Evolutionary conservation across 2,329 filamentous ascomycete genomes (phyloP).

Genomic region (Mycosphaerella arachidis): DNA sequence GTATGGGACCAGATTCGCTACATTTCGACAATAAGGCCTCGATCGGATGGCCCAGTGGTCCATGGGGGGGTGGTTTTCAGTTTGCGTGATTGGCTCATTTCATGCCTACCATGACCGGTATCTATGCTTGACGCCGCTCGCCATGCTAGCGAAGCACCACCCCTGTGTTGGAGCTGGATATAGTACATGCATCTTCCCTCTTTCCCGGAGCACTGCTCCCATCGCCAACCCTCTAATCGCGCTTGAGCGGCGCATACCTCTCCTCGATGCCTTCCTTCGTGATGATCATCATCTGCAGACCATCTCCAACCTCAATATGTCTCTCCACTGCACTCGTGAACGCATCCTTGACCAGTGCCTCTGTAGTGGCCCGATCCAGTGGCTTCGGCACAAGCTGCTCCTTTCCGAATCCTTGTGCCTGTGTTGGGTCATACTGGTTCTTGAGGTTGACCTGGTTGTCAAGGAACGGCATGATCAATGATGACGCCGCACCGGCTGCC

Average conservation of each 20-base stretch:
- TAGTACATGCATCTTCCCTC: constrained; percentile 9
- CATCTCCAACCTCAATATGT: constrained; percentile 98
- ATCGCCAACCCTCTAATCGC: constrained; percentile 55
- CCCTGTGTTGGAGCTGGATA: constrained; percentile 4
- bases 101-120: neutral
- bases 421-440: constrained; percentile 91
- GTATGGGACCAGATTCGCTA: no score
- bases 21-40: no score
- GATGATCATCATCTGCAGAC: constrained; percentile 90
- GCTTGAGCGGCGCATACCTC: constrained; percentile 78
- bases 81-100: neutral
- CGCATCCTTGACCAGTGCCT: constrained; percentile 89
- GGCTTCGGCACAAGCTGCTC: constrained; percentile 65
- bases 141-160: constrained; percentile 12
- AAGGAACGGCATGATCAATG: constrained; percentile 97
- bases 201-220: neutral
- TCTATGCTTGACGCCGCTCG: constrained; percentile 7
- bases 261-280: constrained; percentile 86
- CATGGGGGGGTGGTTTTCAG: neutral
- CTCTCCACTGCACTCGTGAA: constrained; percentile 97
- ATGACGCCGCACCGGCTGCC: constrained; percentile 77
- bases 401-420: constrained; percentile 75
- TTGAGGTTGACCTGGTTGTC: constrained; percentile 99
- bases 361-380: constrained; percentile 67
- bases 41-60: no score